Conservation (phyloP, 208 protist genomes). For the Novymonas esmeraldas region DNA sequence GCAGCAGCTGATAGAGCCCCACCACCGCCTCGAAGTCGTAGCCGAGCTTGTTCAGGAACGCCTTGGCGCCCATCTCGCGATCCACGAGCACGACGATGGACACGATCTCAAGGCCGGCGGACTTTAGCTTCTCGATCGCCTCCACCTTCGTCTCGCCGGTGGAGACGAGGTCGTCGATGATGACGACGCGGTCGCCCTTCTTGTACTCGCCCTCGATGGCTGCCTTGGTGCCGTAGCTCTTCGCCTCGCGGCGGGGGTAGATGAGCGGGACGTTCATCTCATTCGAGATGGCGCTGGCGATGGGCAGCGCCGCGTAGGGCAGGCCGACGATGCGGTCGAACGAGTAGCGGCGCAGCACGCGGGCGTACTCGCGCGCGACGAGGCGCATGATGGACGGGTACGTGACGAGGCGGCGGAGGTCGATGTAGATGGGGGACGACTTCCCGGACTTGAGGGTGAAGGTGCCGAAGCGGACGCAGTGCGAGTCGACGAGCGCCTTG, state of each 20-base stretch:
- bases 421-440: conserved; percentile 96
- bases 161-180: conserved; percentile 97
- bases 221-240: conserved; percentile 95
- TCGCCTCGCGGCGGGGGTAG: conserved; percentile 92
- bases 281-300: conserved; percentile 93
- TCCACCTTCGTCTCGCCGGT: conserved; percentile 95
- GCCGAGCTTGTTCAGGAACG: conserved; percentile 79
- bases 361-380: conserved; percentile 80
- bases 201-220: conserved; percentile 95
- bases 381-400: conserved; percentile 84
- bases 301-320: conserved; percentile 95
- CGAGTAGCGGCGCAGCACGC: conserved; percentile 62
- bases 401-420: conserved; percentile 93
- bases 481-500: conserved; percentile 71
- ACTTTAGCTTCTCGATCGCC: conserved; percentile 91
- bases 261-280: conserved; percentile 91
- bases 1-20: conserved; percentile 77
- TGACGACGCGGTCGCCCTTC: conserved; percentile 87
- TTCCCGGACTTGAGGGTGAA: conserved; percentile 97
- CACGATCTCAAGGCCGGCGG: conserved; percentile 82
- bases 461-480: conserved; percentile 93
- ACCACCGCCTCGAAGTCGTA: conserved; percentile 88
- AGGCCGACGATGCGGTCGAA: conserved; percentile 91
- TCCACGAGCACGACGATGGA: conserved; percentile 95
- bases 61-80: conserved; percentile 95